Percentiles rank a stretch among this genome's conserved stretches.
These are phyloP conservation scores for Alternaria rosae DNA, from an alignment of 2,329 filamentous ascomycete species.

Conservation along the genomic window DNA sequence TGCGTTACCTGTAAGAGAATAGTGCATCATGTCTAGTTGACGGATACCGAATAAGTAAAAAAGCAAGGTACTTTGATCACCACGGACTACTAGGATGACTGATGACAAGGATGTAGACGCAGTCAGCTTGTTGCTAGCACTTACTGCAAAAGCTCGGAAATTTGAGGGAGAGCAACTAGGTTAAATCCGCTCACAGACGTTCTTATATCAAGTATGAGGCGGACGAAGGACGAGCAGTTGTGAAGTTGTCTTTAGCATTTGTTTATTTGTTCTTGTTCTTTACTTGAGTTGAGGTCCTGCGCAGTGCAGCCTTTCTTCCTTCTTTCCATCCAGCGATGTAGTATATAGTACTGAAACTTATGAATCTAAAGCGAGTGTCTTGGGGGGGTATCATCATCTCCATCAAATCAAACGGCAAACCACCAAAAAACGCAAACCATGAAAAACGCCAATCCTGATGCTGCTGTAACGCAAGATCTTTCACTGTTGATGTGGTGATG, in stretches of 20 bases:
- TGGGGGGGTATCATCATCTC: conserved; percentile 14
- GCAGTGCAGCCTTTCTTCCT: conserved; percentile 2
- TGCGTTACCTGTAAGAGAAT: no score
- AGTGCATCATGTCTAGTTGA: no score
- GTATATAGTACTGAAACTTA: neutral
- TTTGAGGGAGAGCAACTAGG: no score
- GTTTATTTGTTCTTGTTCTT: neutral
- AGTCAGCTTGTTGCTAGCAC: no score
- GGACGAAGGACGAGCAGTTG: neutral
- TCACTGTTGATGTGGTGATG: neutral
- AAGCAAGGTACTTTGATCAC: no score
- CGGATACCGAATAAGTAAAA: no score
- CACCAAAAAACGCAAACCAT: neutral
- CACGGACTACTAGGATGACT: no score
- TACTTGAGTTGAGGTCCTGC: neutral
- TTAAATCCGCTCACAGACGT: no score
- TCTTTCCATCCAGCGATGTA: neutral
- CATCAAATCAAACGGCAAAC: neutral
- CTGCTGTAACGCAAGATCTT: neutral
- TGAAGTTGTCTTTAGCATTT: neutral
- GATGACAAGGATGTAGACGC: no score
- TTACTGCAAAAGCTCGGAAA: no score
- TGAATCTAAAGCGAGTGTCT: conserved; percentile 16
- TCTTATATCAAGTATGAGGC: no score
- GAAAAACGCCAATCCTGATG: conserved; percentile 1